Evolutionary conservation across 2,329 filamentous ascomycete genomes (phyloP).

Genomic region (Alternaria metachromatica): DNA sequence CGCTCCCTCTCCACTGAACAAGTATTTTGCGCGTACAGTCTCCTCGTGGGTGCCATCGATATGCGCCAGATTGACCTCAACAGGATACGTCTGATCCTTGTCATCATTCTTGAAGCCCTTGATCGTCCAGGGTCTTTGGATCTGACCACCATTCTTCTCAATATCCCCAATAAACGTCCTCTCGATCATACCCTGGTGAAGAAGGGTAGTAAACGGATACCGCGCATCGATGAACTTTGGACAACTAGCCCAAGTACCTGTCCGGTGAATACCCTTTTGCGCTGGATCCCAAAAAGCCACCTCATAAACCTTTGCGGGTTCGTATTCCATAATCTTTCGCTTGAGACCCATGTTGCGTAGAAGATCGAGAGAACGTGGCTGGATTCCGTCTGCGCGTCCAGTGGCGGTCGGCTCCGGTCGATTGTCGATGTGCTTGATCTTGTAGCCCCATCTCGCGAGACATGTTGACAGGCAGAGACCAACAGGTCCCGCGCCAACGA

Average conservation of each 20-base stretch:
- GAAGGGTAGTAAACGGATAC: slow-evolving; percentile 68
- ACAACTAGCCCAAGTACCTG: slow-evolving; percentile 82
- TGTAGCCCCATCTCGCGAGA: slow-evolving; percentile 91
- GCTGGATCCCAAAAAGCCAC: slow-evolving; percentile 71
- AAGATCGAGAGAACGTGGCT: slow-evolving; percentile 86
- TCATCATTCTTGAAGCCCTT: slow-evolving; percentile 67
- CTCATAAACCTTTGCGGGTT: slow-evolving; percentile 83
- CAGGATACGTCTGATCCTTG: slow-evolving; percentile 73
- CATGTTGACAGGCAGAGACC: slow-evolving; percentile 88
- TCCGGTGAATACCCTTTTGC: slow-evolving; percentile 62
- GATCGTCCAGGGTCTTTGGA: slow-evolving; percentile 69
- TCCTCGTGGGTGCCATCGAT: slow-evolving; percentile 75
- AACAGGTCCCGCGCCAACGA: slow-evolving; percentile 87
- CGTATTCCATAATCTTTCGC: slow-evolving; percentile 82
- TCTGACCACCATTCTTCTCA: slow-evolving; percentile 61
- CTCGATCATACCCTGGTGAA: slow-evolving; percentile 69
- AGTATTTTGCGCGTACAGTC: slow-evolving; percentile 67
- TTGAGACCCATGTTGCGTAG: slow-evolving; percentile 90
- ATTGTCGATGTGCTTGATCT: slow-evolving; percentile 94
- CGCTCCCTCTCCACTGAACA: slow-evolving; percentile 69
- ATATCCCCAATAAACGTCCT: slow-evolving; percentile 68
- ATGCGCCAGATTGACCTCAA: slow-evolving; percentile 78
- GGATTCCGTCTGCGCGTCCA: slow-evolving; percentile 88
- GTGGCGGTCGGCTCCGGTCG: slow-evolving; percentile 83
- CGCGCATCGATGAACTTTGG: slow-evolving; percentile 77